Percentiles rank a stretch among this genome's conserved stretches.
Evolutionary conservation across 768 basidiomycete species (phyloP).

Genomic region (Tylopilus rubrobrunneus): DNA sequence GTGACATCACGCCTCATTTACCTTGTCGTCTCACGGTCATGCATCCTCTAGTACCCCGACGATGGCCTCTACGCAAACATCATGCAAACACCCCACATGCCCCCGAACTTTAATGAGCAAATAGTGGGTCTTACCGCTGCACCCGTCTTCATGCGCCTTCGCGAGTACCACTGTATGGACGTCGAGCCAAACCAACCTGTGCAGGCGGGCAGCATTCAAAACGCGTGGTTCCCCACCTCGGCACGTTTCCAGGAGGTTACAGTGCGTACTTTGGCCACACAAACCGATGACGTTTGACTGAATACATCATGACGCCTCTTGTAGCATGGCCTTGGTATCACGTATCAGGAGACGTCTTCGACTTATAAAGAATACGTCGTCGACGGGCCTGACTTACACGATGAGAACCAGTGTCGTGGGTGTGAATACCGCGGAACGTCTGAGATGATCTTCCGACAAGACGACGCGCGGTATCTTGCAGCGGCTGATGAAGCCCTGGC

Average conservation of each 20-base stretch:
- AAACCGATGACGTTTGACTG: constrained; percentile 2
- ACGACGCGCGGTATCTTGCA: constrained; percentile 24
- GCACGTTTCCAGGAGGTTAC: constrained; percentile 11
- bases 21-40: background rate
- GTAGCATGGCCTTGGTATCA: constrained; percentile 21
- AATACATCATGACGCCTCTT: background rate
- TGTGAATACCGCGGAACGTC: constrained; percentile 26
- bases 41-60: constrained; percentile 19
- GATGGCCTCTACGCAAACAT: constrained; percentile 13
- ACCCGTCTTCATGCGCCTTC: constrained; percentile 57
- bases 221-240: constrained; percentile 38
- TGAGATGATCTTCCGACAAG: constrained; percentile 28
- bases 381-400: constrained; percentile 39
- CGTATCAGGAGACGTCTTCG: constrained; percentile 22
- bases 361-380: constrained; percentile 42
- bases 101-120: constrained; percentile 33
- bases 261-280: constrained; percentile 21
- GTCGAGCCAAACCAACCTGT: constrained; percentile 32
- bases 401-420: constrained; percentile 36
- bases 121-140: constrained; percentile 36
- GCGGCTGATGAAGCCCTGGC: constrained; percentile 4
- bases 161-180: constrained; percentile 50
- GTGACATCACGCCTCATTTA: constrained; percentile 21
- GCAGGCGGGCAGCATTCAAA: constrained; percentile 34
- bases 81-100: constrained; percentile 21